Base-by-base conservation (phyloP, 176 grass and related monocot genomes). In the Lolium rigidum region DNA sequence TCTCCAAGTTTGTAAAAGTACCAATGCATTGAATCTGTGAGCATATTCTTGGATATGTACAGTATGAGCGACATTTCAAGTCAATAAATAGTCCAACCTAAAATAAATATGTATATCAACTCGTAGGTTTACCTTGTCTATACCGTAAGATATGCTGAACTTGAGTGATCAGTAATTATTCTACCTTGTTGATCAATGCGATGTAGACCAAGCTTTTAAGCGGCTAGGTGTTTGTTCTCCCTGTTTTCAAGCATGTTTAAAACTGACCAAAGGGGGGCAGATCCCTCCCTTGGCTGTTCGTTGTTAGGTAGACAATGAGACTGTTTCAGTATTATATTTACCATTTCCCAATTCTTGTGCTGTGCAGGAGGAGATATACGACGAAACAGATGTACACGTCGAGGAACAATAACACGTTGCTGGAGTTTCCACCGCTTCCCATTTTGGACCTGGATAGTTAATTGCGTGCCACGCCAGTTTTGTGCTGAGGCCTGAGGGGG, bases 331-430 rank as follows among this genome's bases (percentile, higher is more conserved):
- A 56, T 54, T 49, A 41, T 43, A 17, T 74, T 62, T 37, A 10
- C n/a, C 22, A 5, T 20, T 80, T 26, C 26, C 2, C 5, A 21
- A 17, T 24, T 55, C 58, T 4, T 31, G 35, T 50, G 70, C 28
- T 66, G 41, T 60, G 39, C 83, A 98, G 95, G 95, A 98, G 74
- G 95, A 98, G 88, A 98, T 98, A 63, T 98, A 92, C 79, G 95
- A 98, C 13, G 95, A 98, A 75, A 98, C 95, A n/a, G 93, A 98
- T 73, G 57, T 94, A 74, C 95, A 92, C 2, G 60, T 67, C 0
- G 90, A 97, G 61, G 90, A 98, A 15, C 83, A 89, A 90, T 88
- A 10, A 88, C 82, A 69, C 76, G 22, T 66, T 10, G 28, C 73
- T 63, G 38, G 59, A 22, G 46, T 50, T 22, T 1, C 35, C 64